Evolutionary conservation across 2,329 filamentous ascomycete species (phyloP), one percentile per base, ranked within the genome.

Genomic region (Thermoascus crustaceus): DNA sequence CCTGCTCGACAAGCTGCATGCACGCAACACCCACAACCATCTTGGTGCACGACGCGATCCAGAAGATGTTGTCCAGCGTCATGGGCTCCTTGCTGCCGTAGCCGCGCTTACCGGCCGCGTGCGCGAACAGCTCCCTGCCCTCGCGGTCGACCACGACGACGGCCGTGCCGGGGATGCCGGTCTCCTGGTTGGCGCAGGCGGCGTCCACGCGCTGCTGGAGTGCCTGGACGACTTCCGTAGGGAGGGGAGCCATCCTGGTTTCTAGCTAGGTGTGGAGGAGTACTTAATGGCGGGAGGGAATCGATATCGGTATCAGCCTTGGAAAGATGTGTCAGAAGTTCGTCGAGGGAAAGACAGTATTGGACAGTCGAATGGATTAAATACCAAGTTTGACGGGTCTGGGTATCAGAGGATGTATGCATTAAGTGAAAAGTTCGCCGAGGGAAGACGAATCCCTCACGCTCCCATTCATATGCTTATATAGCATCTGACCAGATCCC

Each of bases 21-120:
- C 61, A 67, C 0, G 66, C 66, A 26, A 71, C 60, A 0, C 55
- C 58, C 3, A 52, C 52, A 1, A 71, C 45, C 34, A 69, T 46
- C 45, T 70, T 70, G 1, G 67, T 72, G 48, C 68, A 73, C 1
- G 67, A 71, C 1, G 71, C 70, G 13, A 75, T 69, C 69, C 70
- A 75, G 47, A 79, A 82, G 1, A 76, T 59, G 6, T 64, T 75
- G 24, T 83, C 76, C 0, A 76, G 55, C 0, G 68, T 69, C 71
- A 83, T 76, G 3, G 68, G 60, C 30, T 75, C 67, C 0, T 60
- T 45, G 2, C 60, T 40, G 7, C 13, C 55, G 4, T 63, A 30
- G 0, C 72, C 73, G 2, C 64, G 57, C 11, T 61, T 67, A 1
- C 73, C 74, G 0, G 68, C 55, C 0, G 71, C 57, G 45, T 76